Percentiles rank a stretch among this genome's conserved stretches.
phyloP scores from a whole-genome alignment of 1,284 basidiomycete species.

The Trametes hirsuta region DNA sequence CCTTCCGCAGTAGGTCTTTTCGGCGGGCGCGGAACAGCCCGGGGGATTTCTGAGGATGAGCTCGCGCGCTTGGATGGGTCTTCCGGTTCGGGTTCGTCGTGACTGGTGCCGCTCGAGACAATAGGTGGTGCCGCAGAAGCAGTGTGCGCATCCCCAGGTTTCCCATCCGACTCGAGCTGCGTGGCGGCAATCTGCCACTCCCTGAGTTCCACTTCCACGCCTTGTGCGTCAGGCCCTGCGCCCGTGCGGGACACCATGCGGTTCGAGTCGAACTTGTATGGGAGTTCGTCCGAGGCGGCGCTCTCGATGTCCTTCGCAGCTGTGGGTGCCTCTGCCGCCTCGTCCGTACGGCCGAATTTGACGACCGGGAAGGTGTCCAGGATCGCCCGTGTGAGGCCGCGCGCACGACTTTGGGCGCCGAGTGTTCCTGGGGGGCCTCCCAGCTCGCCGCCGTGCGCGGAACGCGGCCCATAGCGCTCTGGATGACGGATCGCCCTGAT shows the following conservation, averaged over 20 bases:
- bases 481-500: conserved; percentile 84
- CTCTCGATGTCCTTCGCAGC: conserved; percentile 40
- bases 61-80: conserved; percentile 14
- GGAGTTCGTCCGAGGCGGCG: conserved; percentile 1
- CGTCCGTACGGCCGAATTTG: conserved; percentile 63
- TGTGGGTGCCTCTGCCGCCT: background rate
- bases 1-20: conserved; percentile 3
- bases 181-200: conserved; percentile 16
- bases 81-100: conserved; percentile 1
- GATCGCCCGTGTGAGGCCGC: conserved; percentile 85
- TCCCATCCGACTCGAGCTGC: conserved; percentile 7
- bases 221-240: background rate
- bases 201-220: conserved; percentile 20
- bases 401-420: conserved; percentile 69
- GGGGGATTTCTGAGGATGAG: conserved; percentile 20
- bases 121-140: background rate
- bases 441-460: conserved; percentile 41
- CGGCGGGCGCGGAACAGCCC: conserved; percentile 19
- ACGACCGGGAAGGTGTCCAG: conserved; percentile 93
- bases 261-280: background rate
- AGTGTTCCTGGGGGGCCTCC: conserved; percentile 36
- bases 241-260: background rate
- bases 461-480: conserved; percentile 86
- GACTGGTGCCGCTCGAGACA: background rate
- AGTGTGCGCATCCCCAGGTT: background rate